Base-by-base conservation (phyloP, 1,139 yeast species). In the Lodderomyces oxycetoniae region DNA sequence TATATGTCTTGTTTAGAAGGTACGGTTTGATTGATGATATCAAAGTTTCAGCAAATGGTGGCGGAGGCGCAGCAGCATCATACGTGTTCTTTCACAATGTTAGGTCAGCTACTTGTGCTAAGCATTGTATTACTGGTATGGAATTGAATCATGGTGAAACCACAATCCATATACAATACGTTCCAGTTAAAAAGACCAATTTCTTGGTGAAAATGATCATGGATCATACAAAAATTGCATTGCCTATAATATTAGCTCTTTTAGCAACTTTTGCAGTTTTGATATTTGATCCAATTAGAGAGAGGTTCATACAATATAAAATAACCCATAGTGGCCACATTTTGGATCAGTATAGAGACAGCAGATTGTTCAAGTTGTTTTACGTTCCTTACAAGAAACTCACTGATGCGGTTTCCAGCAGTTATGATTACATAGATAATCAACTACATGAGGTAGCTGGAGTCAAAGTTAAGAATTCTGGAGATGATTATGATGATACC, bases 281-380 rank as follows among this genome's bases (percentile, higher is more conserved):
- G 26, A 73, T 91, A 32, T 91, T 91, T 58, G 97, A 91, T 48
- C 98, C 98, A 1, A 85, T 91, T 33, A 73, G 98, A 51, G 81
- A 83, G 41, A 84, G 81, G 63, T 82, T 77, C 49, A 77, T 91
- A 39, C 78, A 78, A 48, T 79, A 75, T 49, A 85, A 84, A 50
- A 77, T 91, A 35, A 74, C 82, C 14, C 77, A 70, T 43, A 30
- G 34, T 21, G 24, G 28, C 10, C 58, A 59, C 42, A 50, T 64
- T 1, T 49, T 66, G 34, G 55, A 53, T 10, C 44, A 55, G 7
- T 63, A 61, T 42, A 52, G 53, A 33, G 59, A 65, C 34, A 61
- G 57, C 40, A 50, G 47, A 38, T 51, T 52, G 31, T 45, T 65
- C 30, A 55, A 54, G 32, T 35, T 53, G 3, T 20, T 67, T 6